Evolutionary conservation across 305 asterid species (phyloP).

Genomic region (Solanum hybrid): DNA sequence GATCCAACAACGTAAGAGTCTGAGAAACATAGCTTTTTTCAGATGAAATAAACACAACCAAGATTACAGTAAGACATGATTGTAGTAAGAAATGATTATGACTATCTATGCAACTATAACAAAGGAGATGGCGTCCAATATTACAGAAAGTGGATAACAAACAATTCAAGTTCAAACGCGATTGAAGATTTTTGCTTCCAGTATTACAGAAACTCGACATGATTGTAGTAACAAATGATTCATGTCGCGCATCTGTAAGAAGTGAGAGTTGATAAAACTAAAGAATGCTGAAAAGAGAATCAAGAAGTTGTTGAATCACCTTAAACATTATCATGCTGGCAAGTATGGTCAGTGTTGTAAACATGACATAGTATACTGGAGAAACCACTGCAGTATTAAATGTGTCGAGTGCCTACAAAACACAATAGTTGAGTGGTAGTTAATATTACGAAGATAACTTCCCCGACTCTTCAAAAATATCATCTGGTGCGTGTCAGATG

Average conservation of each 20-base stretch:
- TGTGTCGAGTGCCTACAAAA: slow-evolving; percentile 59
- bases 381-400: slow-evolving; percentile 69
- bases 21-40: not conserved
- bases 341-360: slow-evolving; percentile 58
- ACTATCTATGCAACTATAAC: not conserved
- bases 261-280: not conserved
- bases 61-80: not conserved
- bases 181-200: not conserved
- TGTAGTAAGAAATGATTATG: not conserved
- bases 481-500: not conserved
- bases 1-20: not conserved
- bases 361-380: slow-evolving; percentile 74
- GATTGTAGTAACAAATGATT: not conserved
- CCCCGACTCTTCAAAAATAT: not conserved
- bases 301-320: slow-evolving; percentile 20
- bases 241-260: not conserved
- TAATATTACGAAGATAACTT: not conserved
- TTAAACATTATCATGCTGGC: slow-evolving; percentile 75
- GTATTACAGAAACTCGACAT: not conserved
- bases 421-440: not conserved
- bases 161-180: not conserved
- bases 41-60: not conserved
- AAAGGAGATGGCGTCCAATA: not conserved
- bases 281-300: not conserved
- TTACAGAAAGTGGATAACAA: not conserved